phyloP scores from a whole-genome alignment of 2,329 filamentous ascomycete genomes.

The Fusarium nelsonii region DNA sequence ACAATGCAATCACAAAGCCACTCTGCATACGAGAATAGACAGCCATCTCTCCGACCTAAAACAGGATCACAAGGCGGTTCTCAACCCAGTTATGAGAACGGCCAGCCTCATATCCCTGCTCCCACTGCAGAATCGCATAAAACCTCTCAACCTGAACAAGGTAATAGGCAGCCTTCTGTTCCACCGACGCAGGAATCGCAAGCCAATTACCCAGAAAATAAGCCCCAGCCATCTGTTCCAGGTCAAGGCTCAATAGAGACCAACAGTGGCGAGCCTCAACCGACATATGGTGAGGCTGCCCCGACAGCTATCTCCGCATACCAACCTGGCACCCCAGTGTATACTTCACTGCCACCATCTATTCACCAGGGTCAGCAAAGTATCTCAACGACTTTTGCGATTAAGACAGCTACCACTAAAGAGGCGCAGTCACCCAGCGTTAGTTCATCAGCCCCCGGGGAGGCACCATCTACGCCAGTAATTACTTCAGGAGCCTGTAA shows the following conservation, averaged over 20 bases:
- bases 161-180: neutral
- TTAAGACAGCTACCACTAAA: neutral
- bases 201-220: neutral
- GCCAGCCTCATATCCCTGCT: neutral
- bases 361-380: neutral
- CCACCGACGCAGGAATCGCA: neutral
- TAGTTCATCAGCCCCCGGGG: neutral
- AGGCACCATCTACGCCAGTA: neutral
- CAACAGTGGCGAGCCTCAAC: neutral
- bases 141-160: neutral
- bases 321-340: neutral
- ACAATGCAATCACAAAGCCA: neutral
- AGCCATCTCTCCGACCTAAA: neutral
- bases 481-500: neutral
- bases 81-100: neutral
- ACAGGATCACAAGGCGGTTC: neutral
- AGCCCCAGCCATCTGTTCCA: neutral
- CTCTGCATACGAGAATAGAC: neutral
- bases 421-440: neutral
- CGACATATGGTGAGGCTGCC: neutral
- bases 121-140: neutral
- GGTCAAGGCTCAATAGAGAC: neutral
- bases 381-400: neutral
- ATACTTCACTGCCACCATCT: neutral
- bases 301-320: neutral